Percentiles rank a stretch among this genome's conserved stretches.
Evolutionary conservation across 1,284 basidiomycete genomes (phyloP).

Genomic region (Melampsora medusae): DNA sequence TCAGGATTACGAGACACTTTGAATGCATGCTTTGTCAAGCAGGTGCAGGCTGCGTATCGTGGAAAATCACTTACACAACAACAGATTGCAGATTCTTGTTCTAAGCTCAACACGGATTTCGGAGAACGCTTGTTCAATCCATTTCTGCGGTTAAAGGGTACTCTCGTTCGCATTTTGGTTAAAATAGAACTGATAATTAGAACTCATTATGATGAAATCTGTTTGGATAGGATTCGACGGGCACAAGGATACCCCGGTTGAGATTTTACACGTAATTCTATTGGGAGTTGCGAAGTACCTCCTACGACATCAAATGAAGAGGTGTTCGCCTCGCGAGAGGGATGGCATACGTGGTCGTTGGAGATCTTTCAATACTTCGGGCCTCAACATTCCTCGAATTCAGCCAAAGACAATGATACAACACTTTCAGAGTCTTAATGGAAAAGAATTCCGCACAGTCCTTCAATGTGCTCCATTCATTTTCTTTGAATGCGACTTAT

Average conservation of each 20-base stretch:
- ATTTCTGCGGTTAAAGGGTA: neutral
- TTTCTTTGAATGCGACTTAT: conserved; percentile 51
- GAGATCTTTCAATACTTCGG: conserved; percentile 48
- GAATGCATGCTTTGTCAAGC: neutral
- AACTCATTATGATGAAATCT: too few relatives aligned
- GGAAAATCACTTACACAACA: neutral
- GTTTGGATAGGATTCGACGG: conserved; percentile 52
- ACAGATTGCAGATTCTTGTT: too few relatives aligned
- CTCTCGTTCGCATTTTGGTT: neutral
- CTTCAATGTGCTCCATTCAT: conserved; percentile 57
- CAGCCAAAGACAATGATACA: conserved; percentile 13
- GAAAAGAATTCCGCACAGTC: conserved; percentile 55
- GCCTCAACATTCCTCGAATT: conserved; percentile 49
- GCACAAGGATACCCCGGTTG: conserved; percentile 55
- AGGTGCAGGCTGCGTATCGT: neutral
- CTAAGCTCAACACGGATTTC: neutral
- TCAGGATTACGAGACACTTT: neutral
- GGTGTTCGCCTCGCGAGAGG: conserved; percentile 46
- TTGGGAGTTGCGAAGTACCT: conserved; percentile 57
- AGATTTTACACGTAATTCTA: conserved; percentile 56
- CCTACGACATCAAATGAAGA: conserved; percentile 54
- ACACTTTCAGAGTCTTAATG: conserved; percentile 54
- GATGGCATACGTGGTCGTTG: conserved; percentile 49
- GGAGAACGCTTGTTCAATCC: neutral
- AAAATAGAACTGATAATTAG: neutral